Evolutionary conservation across 1,284 basidiomycete species (phyloP).

Genomic region (Marasmius sp.): DNA sequence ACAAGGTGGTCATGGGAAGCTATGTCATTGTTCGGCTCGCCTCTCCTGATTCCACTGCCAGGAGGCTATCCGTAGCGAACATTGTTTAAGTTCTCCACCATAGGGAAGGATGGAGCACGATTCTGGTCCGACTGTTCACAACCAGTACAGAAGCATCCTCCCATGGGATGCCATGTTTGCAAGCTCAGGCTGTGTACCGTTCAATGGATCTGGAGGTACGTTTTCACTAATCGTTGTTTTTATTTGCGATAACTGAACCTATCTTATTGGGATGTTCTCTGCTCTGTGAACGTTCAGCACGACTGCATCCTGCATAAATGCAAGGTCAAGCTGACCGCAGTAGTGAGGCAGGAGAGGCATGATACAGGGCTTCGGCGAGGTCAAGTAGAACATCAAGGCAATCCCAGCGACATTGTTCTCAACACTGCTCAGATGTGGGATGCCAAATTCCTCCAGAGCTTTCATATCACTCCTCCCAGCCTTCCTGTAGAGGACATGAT

Average conservation of each 20-base stretch:
- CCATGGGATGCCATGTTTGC: conserved; percentile 3
- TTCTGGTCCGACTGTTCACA: neutral
- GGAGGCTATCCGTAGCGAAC: neutral
- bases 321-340: neutral
- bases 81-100: neutral
- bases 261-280: neutral
- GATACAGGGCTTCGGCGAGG: neutral
- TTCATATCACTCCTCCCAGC: no score
- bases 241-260: neutral
- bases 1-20: neutral
- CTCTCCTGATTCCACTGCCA: neutral
- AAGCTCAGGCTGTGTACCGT: neutral
- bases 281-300: conserved; percentile 7
- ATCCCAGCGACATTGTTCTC: neutral
- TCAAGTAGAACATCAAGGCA: neutral
- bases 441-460: conserved; percentile 4
- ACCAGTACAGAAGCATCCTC: neutral
- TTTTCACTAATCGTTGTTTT: neutral
- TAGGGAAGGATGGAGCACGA: neutral
- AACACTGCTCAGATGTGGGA: conserved; percentile 8
- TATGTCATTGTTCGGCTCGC: neutral
- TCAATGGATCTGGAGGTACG: neutral
- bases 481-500: no score
- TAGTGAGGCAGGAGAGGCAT: conserved; percentile 1
- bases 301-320: conserved; percentile 1